phyloP scores from a whole-genome alignment of 129 eudicot genomes.

The Solidago caesia region DNA sequence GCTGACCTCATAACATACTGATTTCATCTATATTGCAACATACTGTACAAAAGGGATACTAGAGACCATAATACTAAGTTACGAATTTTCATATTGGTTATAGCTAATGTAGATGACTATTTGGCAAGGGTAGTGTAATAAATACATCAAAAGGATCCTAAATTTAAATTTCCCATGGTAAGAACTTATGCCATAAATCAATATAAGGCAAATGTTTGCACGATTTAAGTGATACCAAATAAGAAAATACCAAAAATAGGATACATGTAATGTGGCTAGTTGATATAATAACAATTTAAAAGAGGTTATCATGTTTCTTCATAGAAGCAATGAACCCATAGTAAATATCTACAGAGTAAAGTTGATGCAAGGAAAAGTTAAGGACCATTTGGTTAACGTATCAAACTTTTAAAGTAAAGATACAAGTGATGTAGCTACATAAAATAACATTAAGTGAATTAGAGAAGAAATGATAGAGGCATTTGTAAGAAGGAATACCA shows the following conservation, averaged over 20 bases:
- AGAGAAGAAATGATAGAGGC: no score
- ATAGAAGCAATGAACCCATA: background rate
- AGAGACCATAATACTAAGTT: background rate
- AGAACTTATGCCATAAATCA: background rate
- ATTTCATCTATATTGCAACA: background rate
- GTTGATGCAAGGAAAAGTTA: no score
- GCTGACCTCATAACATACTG: background rate
- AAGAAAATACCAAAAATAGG: background rate
- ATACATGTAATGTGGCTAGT: background rate
- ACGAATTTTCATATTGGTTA: no score
- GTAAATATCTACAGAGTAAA: no score
- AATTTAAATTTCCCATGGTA: background rate
- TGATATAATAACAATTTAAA: background rate
- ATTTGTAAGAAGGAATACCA: no score
- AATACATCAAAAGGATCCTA: no score
- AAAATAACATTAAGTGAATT: no score
- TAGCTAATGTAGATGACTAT: no score
- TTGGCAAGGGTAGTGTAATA: no score
- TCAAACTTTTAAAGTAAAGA: no score
- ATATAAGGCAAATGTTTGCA: background rate
- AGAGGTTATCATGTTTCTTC: background rate
- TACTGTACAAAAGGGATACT: background rate
- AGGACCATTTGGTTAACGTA: no score
- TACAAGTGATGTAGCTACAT: no score
- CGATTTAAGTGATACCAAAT: background rate